Conservation (phyloP, 352 stramenopile genomes). For the Phytophthora ohioensis region DNA sequence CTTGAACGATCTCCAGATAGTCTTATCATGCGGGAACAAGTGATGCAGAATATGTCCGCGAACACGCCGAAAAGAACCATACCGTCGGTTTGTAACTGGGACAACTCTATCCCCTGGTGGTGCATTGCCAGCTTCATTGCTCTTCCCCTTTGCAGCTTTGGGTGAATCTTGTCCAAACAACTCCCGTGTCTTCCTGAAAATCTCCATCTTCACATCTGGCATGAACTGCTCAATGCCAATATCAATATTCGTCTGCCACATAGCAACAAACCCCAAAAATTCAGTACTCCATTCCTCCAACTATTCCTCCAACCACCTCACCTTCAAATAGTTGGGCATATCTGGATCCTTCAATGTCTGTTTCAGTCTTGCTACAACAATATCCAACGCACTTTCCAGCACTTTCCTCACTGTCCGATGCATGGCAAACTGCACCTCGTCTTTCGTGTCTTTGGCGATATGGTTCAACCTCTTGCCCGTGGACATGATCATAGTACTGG, state of each 20-base stretch:
- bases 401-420: slow-evolving; percentile 82
- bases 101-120: slow-evolving; percentile 3
- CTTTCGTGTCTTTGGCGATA: slow-evolving; percentile 87
- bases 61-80: slow-evolving; percentile 48
- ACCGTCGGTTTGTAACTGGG: slow-evolving; percentile 19
- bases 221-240: slow-evolving; percentile 88
- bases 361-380: slow-evolving; percentile 80
- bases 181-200: slow-evolving; percentile 86
- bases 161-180: slow-evolving; percentile 61
- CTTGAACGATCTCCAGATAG: slow-evolving; percentile 87
- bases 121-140: not conserved
- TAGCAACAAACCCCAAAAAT: not conserved
- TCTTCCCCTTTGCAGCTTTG: slow-evolving; percentile 18
- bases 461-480: slow-evolving; percentile 85
- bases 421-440: slow-evolving; percentile 83
- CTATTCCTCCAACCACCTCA: slow-evolving; percentile 3
- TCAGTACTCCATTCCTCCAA: not conserved
- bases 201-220: slow-evolving; percentile 90
- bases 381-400: slow-evolving; percentile 79
- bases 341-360: slow-evolving; percentile 83
- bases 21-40: slow-evolving; percentile 89
- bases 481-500: slow-evolving; percentile 81
- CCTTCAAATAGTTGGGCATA: slow-evolving; percentile 86
- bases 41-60: slow-evolving; percentile 89
- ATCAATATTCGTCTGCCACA: slow-evolving; percentile 77